These are phyloP conservation scores for Atractiella rhizophila DNA, from an alignment of 768 basidiomycete genomes.

Conservation along the genomic window DNA sequence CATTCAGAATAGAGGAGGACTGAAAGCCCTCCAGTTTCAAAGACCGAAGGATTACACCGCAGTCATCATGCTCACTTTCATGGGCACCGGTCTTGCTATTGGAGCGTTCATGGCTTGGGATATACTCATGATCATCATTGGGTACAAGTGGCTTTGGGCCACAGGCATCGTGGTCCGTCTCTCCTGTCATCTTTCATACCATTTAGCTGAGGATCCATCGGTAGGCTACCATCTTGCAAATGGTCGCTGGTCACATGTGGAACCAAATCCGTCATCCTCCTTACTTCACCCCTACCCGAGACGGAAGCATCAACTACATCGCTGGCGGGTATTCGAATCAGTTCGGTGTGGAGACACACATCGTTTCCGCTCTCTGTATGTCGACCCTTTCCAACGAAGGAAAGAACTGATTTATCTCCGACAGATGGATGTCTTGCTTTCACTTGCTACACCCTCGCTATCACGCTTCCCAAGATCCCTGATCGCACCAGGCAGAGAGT, in stretches of 20 bases:
- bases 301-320: conserved; percentile 36
- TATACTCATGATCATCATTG: conserved; percentile 36
- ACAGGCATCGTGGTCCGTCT: conserved; percentile 6
- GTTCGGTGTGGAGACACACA: conserved; percentile 74
- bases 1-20: too few species aligned
- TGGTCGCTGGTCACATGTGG: conserved; percentile 93
- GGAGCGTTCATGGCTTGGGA: conserved; percentile 27
- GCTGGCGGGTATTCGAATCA: conserved; percentile 71
- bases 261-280: conserved; percentile 65
- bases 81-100: conserved; percentile 29
- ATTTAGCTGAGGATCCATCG: conserved; percentile 33
- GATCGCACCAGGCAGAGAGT: conserved; percentile 50
- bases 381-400: conserved; percentile 9
- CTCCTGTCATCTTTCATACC: conserved; percentile 23
- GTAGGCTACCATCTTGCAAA: conserved; percentile 38
- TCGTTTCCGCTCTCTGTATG: conserved; percentile 64
- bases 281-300: conserved; percentile 31
- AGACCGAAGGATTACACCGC: conserved; percentile 33
- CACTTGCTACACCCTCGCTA: conserved; percentile 52
- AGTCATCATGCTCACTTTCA: conserved; percentile 28
- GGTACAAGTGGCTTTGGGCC: conserved; percentile 17
- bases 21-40: conserved; percentile 1
- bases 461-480: conserved; percentile 35
- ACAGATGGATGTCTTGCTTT: conserved; percentile 59
- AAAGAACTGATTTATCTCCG: background rate